Evolutionary conservation across 2,329 filamentous ascomycete species (phyloP).

Genomic region (Huntiella savannae): DNA sequence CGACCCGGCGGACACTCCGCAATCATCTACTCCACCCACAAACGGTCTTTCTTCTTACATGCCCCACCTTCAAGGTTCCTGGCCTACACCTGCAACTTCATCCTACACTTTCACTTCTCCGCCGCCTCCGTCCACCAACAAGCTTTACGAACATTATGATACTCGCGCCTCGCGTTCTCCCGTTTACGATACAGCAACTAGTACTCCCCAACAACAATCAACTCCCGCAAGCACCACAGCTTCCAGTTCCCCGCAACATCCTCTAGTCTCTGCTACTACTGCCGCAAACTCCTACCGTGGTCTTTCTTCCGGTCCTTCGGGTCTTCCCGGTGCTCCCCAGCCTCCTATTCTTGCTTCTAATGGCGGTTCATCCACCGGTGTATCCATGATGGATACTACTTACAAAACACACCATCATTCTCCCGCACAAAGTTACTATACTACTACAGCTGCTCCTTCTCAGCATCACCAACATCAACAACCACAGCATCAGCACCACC

Average conservation of each 20-base stretch:
- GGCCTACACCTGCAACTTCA: slow-evolving; percentile 32
- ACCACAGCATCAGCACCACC: neutral
- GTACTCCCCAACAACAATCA: slow-evolving; percentile 22
- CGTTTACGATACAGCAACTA: slow-evolving; percentile 38
- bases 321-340: slow-evolving; percentile 3
- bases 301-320: slow-evolving; percentile 1
- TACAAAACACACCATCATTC: slow-evolving; percentile 11
- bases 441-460: slow-evolving; percentile 2
- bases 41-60: slow-evolving; percentile 24
- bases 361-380: slow-evolving; percentile 1
- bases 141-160: slow-evolving; percentile 8
- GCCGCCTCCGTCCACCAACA: slow-evolving; percentile 10
- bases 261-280: slow-evolving; percentile 4
- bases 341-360: slow-evolving; percentile 13
- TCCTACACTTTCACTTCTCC: slow-evolving; percentile 36
- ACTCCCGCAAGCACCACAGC: slow-evolving; percentile 16
- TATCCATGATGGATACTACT: slow-evolving; percentile 4
- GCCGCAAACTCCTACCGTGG: slow-evolving; percentile 10
- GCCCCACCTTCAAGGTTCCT: slow-evolving; percentile 33
- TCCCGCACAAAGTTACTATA: slow-evolving; percentile 9
- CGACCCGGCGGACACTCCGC: neutral
- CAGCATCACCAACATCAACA: neutral
- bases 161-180: slow-evolving; percentile 18
- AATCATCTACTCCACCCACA: slow-evolving; percentile 31
- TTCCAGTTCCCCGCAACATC: slow-evolving; percentile 38